These are phyloP conservation scores for Pyrenophora seminiperda DNA, from an alignment of 2,329 filamentous ascomycete species.

Conservation along the genomic window DNA sequence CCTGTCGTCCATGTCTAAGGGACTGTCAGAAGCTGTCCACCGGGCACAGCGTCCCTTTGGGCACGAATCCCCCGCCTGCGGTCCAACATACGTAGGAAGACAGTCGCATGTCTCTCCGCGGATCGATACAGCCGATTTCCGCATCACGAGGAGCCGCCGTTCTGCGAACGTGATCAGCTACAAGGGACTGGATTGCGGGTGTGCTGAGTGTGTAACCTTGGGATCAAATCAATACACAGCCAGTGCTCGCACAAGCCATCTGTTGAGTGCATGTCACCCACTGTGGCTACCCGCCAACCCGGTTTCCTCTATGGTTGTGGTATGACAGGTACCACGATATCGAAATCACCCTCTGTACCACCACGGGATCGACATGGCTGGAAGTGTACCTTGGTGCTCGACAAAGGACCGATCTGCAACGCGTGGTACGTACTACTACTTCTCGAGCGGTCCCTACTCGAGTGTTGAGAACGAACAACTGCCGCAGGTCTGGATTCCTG, in stretches of 20 bases:
- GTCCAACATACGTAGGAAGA: conserved; percentile 6
- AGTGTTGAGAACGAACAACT: too few species aligned
- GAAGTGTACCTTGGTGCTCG: too few species aligned
- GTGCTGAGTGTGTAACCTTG: neutral
- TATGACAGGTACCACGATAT: neutral
- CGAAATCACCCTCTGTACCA: neutral
- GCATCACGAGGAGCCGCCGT: neutral
- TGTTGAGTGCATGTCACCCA: neutral
- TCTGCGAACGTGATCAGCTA: conserved; percentile 4
- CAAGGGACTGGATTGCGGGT: neutral
- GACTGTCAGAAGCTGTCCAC: conserved; percentile 29
- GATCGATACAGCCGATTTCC: neutral
- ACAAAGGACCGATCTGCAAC: too few species aligned
- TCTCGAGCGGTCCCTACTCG: too few species aligned
- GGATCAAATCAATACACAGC: neutral
- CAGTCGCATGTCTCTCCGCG: neutral
- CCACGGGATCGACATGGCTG: neutral
- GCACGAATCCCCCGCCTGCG: conserved; percentile 16
- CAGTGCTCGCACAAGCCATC: neutral
- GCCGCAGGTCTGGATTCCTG: too few species aligned
- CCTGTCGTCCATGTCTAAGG: conserved; percentile 25
- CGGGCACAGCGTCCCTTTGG: conserved; percentile 22
- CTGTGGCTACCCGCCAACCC: conserved; percentile 4
- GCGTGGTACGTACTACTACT: too few species aligned
- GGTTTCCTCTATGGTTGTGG: neutral